Evolutionary conservation across 768 basidiomycete species (phyloP), one percentile per base, ranked within the genome.

Genomic region (Psilocybe subaeruginosa): DNA sequence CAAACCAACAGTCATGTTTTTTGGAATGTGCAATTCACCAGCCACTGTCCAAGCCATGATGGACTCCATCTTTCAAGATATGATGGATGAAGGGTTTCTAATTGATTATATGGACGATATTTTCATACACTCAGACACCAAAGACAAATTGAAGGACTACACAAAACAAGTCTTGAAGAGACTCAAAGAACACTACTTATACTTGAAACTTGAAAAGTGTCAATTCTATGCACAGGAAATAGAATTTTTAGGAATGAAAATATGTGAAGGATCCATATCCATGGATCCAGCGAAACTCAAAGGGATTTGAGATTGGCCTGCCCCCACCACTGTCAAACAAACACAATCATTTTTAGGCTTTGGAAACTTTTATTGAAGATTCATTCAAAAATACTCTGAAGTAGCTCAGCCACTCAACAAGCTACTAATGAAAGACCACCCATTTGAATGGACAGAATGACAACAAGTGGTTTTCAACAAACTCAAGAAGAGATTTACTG

Each of bases 331-430:
- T 0, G 66, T 77, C 3, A 70, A 68, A 27, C 69, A 80, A 30
- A 39, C 82, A 0, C 72, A 74, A 61, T 68, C 67, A 2, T 84
- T 84, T 61, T 59, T 83, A 0, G 78, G 83, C 1, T 82, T 84
- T 39, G 51, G 67, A 2, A 78, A 78, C 56, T 81, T 76, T 46
- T 79, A 78, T 19, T 35, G 68, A 1, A 45, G 63, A 2, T 82
- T 80, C 50, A 76, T 81, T 8, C 3, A 51, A 1, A 56, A 69
- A 0, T 83, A 72, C 60, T 65, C 74, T 0, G 12, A 70, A 0
- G 64, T 77, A 3, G 56, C 73, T 2, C 48, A 63, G 66, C 75
- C 74, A 0, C 49, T 82, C 0, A 73, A 67, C 7, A 27, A 59
- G 0, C 60, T 80, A 0, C 69, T 72, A 0, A 55, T 65, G 5